Conservation (phyloP, 305 asterid genomes). For the Ajuga reptans region DNA sequence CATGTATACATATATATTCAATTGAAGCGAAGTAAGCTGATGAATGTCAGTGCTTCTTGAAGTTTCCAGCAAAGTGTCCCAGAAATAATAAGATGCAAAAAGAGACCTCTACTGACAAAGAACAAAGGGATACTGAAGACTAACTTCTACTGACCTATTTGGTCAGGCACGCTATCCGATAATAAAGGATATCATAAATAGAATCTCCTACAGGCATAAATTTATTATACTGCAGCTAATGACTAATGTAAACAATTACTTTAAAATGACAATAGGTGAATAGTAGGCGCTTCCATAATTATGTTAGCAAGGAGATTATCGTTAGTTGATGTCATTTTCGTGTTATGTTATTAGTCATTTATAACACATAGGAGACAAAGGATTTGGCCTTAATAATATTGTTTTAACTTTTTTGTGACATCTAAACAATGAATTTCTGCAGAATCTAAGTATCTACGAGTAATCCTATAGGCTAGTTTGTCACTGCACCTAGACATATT, state of each 20-base stretch:
- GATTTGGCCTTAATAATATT: not conserved
- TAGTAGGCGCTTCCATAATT: not conserved
- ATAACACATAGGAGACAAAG: not conserved
- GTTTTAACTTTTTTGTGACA: not conserved
- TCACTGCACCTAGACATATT: conserved; percentile 16
- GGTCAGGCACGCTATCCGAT: not conserved
- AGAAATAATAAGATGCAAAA: not conserved
- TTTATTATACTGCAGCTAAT: not conserved
- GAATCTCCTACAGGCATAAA: not conserved
- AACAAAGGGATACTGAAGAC: conserved; percentile 1
- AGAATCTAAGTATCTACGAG: conserved; percentile 5
- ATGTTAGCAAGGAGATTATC: not conserved
- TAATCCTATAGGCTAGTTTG: not conserved
- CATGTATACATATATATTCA: not conserved
- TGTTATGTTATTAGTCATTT: conserved; percentile 1
- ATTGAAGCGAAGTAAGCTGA: not conserved
- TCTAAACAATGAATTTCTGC: not conserved
- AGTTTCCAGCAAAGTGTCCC: not conserved
- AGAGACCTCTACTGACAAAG: not conserved
- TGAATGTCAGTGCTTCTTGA: not conserved
- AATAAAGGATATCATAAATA: not conserved
- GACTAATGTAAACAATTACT: not conserved
- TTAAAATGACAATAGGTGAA: not conserved
- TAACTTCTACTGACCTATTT: not conserved
- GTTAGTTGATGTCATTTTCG: not conserved